These are phyloP conservation scores for Neonectria sp. DNA, from an alignment of 2,329 filamentous ascomycete species.

Conservation along the genomic window DNA sequence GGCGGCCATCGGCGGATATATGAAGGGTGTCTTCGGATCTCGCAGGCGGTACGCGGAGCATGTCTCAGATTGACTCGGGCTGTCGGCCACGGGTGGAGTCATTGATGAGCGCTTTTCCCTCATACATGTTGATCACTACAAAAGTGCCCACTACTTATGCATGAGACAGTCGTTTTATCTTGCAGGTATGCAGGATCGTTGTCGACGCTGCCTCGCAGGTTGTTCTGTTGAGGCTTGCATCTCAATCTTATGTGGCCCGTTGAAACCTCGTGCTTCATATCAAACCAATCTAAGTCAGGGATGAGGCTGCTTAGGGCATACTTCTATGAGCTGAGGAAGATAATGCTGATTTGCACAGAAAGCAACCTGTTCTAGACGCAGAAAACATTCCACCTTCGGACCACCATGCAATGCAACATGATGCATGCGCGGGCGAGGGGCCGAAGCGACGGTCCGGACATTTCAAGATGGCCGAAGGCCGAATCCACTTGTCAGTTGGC, in stretches of 20 bases:
- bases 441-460: slow-evolving; percentile 32
- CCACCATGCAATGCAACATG: background rate
- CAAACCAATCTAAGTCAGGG: too few species aligned
- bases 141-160: slow-evolving; percentile 1
- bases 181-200: too few species aligned
- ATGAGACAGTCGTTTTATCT: too few species aligned
- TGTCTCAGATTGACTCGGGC: slow-evolving; percentile 14
- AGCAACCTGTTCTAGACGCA: background rate
- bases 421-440: slow-evolving; percentile 16
- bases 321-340: too few species aligned
- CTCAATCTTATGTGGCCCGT: too few species aligned
- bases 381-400: slow-evolving; percentile 6
- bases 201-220: background rate
- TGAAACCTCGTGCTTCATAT: too few species aligned
- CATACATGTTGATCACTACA: slow-evolving; percentile 23
- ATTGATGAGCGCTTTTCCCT: background rate
- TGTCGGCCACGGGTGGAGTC: background rate
- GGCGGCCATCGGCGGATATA: slow-evolving; percentile 21
- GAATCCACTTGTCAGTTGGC: background rate
- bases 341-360: too few species aligned
- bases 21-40: slow-evolving; percentile 9
- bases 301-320: too few species aligned
- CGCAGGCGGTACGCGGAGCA: slow-evolving; percentile 18
- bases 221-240: background rate
- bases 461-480: slow-evolving; percentile 31